phyloP scores from a whole-genome alignment of 805 yeast species.

The Spathaspora passalidarum region DNA sequence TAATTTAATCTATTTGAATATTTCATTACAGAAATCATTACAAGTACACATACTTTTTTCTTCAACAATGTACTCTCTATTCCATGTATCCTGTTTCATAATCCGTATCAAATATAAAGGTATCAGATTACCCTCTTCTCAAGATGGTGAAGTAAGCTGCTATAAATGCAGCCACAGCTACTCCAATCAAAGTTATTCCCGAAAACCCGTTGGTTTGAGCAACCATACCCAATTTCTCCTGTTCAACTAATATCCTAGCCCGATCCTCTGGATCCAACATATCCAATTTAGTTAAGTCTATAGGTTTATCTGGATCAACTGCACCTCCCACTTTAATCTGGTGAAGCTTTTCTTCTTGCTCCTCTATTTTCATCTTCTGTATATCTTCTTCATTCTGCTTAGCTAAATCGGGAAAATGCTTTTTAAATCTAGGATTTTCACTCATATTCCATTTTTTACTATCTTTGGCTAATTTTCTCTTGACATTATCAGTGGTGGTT shows the following conservation, averaged over 20 bases:
- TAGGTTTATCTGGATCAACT: constrained; percentile 16
- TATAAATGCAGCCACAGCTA: constrained; percentile 28
- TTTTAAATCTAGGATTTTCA: constrained; percentile 54
- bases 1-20: no score
- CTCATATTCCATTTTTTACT: constrained; percentile 59
- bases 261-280: constrained; percentile 67
- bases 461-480: constrained; percentile 53
- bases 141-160: constrained; percentile 24
- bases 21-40: no score
- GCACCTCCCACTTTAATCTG: constrained; percentile 8
- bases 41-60: no score
- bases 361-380: constrained; percentile 12
- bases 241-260: constrained; percentile 33
- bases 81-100: no score
- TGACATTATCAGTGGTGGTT: constrained; percentile 55
- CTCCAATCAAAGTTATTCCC: constrained; percentile 24
- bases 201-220: constrained; percentile 2
- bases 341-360: constrained; percentile 12
- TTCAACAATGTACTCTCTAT: no score
- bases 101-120: no score
- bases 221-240: neutral
- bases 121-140: constrained; percentile 13
- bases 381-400: constrained; percentile 38
- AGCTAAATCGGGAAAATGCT: constrained; percentile 69
- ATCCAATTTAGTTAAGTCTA: constrained; percentile 30